Percentiles rank a stretch among this genome's conserved stretches.
These are phyloP conservation scores for Verticillium albo-atrum DNA, from an alignment of 2,329 filamentous ascomycete genomes.

Conservation along the genomic window DNA sequence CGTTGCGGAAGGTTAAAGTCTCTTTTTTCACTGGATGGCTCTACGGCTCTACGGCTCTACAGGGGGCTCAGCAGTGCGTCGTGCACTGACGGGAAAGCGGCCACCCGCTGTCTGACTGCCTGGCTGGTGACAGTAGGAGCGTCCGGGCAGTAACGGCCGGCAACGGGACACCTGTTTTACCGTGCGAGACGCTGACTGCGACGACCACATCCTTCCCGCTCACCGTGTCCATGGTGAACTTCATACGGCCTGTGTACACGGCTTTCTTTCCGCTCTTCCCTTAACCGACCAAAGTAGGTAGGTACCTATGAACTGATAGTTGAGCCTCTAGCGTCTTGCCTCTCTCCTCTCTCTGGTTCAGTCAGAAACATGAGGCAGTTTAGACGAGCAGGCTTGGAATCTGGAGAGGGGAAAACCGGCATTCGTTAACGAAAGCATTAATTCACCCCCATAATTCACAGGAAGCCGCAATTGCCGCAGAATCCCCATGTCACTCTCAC, in stretches of 20 bases:
- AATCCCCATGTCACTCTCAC: not conserved
- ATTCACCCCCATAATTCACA: not conserved
- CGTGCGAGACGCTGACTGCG: not conserved
- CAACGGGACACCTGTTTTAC: not conserved
- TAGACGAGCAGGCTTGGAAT: not conserved
- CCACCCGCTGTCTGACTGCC: not conserved
- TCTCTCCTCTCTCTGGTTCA: too few relatives aligned
- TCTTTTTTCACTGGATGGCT: not conserved
- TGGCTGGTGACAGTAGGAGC: not conserved
- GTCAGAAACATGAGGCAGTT: not conserved
- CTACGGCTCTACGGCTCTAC: too few relatives aligned
- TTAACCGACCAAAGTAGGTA: too few relatives aligned
- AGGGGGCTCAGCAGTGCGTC: too few relatives aligned
- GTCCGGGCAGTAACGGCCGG: too few relatives aligned
- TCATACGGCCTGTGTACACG: not conserved
- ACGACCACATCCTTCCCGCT: not conserved
- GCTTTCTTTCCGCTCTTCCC: not conserved
- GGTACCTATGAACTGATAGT: too few relatives aligned
- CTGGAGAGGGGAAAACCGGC: not conserved
- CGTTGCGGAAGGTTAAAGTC: not conserved
- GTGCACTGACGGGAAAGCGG: not conserved
- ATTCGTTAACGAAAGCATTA: not conserved
- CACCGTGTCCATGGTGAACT: not conserved
- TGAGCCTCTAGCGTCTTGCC: too few relatives aligned
- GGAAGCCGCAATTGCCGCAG: not conserved